phyloP scores from a whole-genome alignment of 768 basidiomycete species.

The Phylloporus arenicola region DNA sequence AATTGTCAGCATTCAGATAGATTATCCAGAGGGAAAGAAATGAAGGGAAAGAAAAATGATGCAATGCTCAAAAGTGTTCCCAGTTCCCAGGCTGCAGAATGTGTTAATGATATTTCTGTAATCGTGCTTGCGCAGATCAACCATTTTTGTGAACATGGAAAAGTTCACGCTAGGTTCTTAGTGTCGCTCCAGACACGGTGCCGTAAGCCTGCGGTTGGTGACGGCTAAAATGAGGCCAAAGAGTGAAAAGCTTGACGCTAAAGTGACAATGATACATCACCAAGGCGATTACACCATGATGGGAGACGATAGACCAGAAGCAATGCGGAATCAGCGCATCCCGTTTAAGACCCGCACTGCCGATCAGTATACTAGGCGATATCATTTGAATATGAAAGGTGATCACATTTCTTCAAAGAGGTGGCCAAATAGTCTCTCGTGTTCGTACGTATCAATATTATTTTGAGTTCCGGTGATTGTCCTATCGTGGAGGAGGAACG shows the following conservation, averaged over 20 bases:
- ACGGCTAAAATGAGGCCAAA: background rate
- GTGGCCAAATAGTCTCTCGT: no score
- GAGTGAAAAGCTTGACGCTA: no score
- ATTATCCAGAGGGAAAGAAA: background rate
- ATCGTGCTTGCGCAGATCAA: no score
- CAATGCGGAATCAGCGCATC: no score
- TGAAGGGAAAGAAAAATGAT: background rate
- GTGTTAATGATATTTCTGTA: no score
- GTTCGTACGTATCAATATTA: no score
- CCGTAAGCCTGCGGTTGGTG: background rate
- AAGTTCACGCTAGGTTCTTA: background rate
- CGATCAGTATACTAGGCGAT: no score
- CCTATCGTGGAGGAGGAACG: no score
- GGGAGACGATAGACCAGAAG: background rate
- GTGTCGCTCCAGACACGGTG: background rate
- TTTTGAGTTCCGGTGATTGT: no score
- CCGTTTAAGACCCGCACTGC: no score
- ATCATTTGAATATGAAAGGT: no score
- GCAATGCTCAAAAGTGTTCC: background rate
- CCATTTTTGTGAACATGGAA: background rate
- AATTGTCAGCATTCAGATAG: slow-evolving; percentile 5
- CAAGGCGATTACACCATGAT: background rate
- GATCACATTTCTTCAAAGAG: background rate
- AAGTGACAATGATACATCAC: background rate
- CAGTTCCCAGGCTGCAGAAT: background rate